Base-by-base conservation (phyloP, 176 grass and related monocot species). In the Paspalum notatum region DNA sequence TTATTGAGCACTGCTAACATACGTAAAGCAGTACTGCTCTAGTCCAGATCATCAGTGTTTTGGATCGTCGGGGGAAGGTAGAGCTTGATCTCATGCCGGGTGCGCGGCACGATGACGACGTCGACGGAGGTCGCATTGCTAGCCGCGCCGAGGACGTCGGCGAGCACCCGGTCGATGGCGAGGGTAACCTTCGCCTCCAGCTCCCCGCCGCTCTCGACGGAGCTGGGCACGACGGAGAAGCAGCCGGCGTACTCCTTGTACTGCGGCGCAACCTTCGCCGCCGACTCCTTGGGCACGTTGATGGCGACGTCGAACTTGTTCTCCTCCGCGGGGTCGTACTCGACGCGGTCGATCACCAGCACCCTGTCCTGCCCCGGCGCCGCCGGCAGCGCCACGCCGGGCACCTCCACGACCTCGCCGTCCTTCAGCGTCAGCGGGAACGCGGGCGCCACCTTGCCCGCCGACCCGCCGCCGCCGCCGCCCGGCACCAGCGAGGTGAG, bases 221-320 rank as follows among this genome's bases (percentile, higher is more conserved):
- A 47, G 45, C 45, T 47, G 1, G 6, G 32, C 10, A 14, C 53
- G 50, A 0, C 18, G 16, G 5, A 32, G 71, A 74, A 74, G 71
- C 71, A 55, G 5, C 51, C 71, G 11, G 18, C 51, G 3, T 20
- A 74, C 32, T 74, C 71, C n/a, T n/a, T n/a, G n/a, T n/a, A n/a
- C n/a, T n/a, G n/a, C n/a, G n/a, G n/a, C n/a, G n/a, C n/a, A n/a
- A n/a, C n/a, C n/a, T n/a, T n/a, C n/a, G n/a, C n/a, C n/a, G n/a
- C n/a, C n/a, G n/a, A n/a, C n/a, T n/a, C n/a, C n/a, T n/a, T n/a
- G n/a, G n/a, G n/a, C n/a, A n/a, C 50, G 24, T 77, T 77, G 0
- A 77, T 44, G 8, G 46, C 62, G 5, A 80, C 49, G 39, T 78
- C 59, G 26, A 78, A 78, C 57, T 77, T 77, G 42, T 43, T 44